Evolutionary conservation across 2,329 filamentous ascomycete species (phyloP).

Genomic region (Ophiosphaerella narmari): DNA sequence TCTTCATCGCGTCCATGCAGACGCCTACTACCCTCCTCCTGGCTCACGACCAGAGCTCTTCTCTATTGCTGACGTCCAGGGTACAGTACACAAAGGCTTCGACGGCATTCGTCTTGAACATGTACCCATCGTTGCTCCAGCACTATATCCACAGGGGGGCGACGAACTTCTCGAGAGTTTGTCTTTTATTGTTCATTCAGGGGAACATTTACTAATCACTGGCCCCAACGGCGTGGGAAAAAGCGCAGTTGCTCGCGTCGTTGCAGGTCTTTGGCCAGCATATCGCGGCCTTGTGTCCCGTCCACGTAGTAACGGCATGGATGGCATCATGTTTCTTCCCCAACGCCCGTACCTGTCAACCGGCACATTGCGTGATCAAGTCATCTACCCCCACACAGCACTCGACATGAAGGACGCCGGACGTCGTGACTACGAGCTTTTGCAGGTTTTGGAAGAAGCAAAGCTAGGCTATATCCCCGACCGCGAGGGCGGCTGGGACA

Average conservation of each 20-base stretch:
- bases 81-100: conserved; percentile 91
- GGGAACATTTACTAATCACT: conserved; percentile 92
- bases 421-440: conserved; percentile 77
- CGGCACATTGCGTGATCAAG: conserved; percentile 91
- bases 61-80: conserved; percentile 88
- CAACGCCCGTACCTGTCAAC: conserved; percentile 91
- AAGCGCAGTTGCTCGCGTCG: conserved; percentile 81
- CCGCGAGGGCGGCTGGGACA: conserved; percentile 95
- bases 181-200: conserved; percentile 84
- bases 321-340: conserved; percentile 98
- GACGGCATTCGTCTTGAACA: conserved; percentile 92
- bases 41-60: conserved; percentile 77
- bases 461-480: conserved; percentile 86
- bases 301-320: conserved; percentile 76
- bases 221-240: conserved; percentile 96
- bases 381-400: conserved; percentile 96
- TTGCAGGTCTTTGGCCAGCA: conserved; percentile 93
- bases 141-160: conserved; percentile 84
- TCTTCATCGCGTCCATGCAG: conserved; percentile 88
- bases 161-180: conserved; percentile 89
- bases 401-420: conserved; percentile 87
- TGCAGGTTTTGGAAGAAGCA: conserved; percentile 78
- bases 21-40: conserved; percentile 76
- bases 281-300: conserved; percentile 91
- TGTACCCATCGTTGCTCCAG: conserved; percentile 88